A percentile compares a stretch with the other conserved stretches of the same genome.
These are phyloP conservation scores for Alternaria sp. DNA, from an alignment of 2,329 filamentous ascomycete genomes.

Conservation along the genomic window DNA sequence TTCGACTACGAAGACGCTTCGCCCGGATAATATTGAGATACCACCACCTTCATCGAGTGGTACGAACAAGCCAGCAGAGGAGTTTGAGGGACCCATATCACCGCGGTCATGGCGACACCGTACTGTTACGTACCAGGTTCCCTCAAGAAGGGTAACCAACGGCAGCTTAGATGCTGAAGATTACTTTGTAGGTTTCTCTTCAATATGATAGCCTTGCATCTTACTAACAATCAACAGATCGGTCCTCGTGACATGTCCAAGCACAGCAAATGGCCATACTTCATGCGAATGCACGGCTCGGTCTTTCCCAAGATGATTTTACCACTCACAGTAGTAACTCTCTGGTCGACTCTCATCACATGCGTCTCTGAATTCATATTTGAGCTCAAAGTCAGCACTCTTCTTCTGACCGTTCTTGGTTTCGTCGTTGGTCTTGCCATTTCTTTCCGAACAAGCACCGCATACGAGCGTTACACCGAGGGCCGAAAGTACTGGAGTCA, in stretches of 20 bases:
- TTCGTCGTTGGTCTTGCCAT: constrained; percentile 82
- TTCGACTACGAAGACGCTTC: constrained; percentile 39
- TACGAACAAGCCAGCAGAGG: constrained; percentile 9
- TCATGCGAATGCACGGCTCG: constrained; percentile 77
- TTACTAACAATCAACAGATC: constrained; percentile 29
- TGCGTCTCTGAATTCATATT: constrained; percentile 52
- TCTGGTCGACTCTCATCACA: constrained; percentile 72
- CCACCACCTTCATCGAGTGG: constrained; percentile 31
- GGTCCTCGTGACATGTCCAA: constrained; percentile 72
- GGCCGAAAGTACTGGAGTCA: constrained; percentile 69
- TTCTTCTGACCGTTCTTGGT: constrained; percentile 77
- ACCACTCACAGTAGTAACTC: constrained; percentile 66
- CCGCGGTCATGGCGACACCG: constrained; percentile 43
- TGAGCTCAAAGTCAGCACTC: constrained; percentile 64
- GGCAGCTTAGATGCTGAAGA: constrained; percentile 58
- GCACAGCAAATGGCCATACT: constrained; percentile 78
- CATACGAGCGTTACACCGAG: constrained; percentile 71
- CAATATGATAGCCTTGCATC: too few species aligned
- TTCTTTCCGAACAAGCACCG: constrained; percentile 77
- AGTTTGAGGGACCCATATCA: constrained; percentile 33
- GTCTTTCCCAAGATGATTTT: constrained; percentile 77
- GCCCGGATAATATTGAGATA: constrained; percentile 39
- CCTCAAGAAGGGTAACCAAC: constrained; percentile 36
- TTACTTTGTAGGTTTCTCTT: constrained; percentile 61
- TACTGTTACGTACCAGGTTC: constrained; percentile 33